phyloP scores from a whole-genome alignment of 805 yeast genomes.

The Sungouiella blattae region DNA sequence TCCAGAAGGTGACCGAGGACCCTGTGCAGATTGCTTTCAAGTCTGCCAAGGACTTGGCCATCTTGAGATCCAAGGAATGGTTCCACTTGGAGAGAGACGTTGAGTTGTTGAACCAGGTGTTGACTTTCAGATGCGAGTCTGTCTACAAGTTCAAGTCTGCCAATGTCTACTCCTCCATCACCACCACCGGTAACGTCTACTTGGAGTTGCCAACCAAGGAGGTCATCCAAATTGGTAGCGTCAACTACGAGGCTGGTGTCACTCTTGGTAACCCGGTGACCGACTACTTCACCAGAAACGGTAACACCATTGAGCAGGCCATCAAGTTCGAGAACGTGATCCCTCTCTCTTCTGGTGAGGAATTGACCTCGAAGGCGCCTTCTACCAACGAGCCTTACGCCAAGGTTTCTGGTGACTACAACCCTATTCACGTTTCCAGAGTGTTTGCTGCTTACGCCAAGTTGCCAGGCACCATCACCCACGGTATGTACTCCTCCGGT shows the following conservation, averaged over 20 bases:
- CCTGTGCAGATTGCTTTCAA: constrained; percentile 76
- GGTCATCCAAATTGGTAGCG: constrained; percentile 75
- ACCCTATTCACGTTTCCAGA: constrained; percentile 96
- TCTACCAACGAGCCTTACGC: constrained; percentile 96
- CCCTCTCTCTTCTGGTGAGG: constrained; percentile 69
- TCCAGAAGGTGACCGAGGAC: constrained; percentile 81
- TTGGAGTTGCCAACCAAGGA: constrained; percentile 92
- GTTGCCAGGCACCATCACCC: constrained; percentile 96
- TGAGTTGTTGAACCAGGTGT: constrained; percentile 71
- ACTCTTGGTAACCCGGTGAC: constrained; percentile 97
- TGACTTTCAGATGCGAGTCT: constrained; percentile 88
- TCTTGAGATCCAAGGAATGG: constrained; percentile 95
- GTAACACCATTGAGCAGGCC: constrained; percentile 92
- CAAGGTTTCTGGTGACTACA: constrained; percentile 95
- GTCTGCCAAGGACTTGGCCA: constrained; percentile 86
- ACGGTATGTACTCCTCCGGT: constrained; percentile 98
- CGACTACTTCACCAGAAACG: constrained; percentile 89
- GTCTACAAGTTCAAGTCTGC: constrained; percentile 77
- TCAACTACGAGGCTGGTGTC: constrained; percentile 84
- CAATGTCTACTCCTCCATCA: constrained; percentile 70
- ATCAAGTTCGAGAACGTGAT: constrained; percentile 84
- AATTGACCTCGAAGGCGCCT: constrained; percentile 76
- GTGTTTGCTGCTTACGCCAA: constrained; percentile 91
- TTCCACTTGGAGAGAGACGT: constrained; percentile 73
- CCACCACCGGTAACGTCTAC: constrained; percentile 79